phyloP scores from a whole-genome alignment of 2,329 filamentous ascomycete genomes.

The Aspergillus clavatus region DNA sequence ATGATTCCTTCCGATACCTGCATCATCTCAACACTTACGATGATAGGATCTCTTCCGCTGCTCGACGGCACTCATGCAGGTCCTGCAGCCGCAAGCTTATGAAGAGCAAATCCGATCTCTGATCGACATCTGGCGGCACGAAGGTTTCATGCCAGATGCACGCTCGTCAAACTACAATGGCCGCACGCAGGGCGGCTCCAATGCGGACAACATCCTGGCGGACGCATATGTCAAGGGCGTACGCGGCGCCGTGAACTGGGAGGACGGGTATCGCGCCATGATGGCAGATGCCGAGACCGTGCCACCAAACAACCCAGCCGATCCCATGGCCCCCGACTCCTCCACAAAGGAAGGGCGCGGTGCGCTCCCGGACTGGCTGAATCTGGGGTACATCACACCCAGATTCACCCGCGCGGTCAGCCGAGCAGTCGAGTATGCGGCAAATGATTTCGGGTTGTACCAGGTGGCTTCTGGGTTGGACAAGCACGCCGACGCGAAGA shows the following conservation, averaged over 20 bases:
- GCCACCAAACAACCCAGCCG: slow-evolving; percentile 55
- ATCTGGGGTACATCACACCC: slow-evolving; percentile 61
- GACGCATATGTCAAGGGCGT: slow-evolving; percentile 68
- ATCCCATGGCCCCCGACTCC: slow-evolving; percentile 50
- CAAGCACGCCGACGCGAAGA: slow-evolving; percentile 48
- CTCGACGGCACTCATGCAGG: slow-evolving; percentile 59
- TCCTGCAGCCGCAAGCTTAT: slow-evolving; percentile 59
- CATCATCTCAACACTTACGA: slow-evolving; percentile 17
- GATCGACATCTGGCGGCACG: slow-evolving; percentile 63
- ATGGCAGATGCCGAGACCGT: slow-evolving; percentile 61
- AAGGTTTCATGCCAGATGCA: slow-evolving; percentile 61
- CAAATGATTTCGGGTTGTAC: slow-evolving; percentile 64
- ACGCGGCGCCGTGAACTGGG: slow-evolving; percentile 58
- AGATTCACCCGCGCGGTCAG: slow-evolving; percentile 58
- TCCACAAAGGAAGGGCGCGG: slow-evolving; percentile 65
- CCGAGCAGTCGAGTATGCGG: slow-evolving; percentile 62
- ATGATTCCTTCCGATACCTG: slow-evolving; percentile 2
- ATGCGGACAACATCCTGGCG: slow-evolving; percentile 66
- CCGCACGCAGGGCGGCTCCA: slow-evolving; percentile 64
- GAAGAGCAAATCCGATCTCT: slow-evolving; percentile 63
- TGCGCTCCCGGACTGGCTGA: slow-evolving; percentile 64
- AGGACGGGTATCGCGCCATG: slow-evolving; percentile 59
- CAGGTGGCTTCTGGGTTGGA: slow-evolving; percentile 59
- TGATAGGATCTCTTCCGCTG: slow-evolving; percentile 55
- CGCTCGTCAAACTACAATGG: slow-evolving; percentile 67